A percentile compares a stretch with the other conserved stretches of the same genome.
Conservation (phyloP, 495 filamentous ascomycete genomes). For the Neurospora sp. region DNA sequence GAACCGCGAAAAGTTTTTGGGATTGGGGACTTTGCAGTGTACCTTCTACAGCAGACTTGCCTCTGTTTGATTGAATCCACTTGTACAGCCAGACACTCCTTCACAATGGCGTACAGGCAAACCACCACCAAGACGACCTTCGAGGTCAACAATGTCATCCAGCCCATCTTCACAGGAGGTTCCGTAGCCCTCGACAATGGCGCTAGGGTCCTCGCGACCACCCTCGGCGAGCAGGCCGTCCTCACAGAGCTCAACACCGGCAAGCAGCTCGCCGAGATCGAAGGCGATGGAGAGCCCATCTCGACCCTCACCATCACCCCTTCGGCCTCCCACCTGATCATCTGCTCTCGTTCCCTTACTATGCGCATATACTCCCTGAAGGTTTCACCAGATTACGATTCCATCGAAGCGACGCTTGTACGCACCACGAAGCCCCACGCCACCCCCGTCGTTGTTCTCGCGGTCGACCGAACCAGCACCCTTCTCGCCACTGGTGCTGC, state of each 20-base stretch:
- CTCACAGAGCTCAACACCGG: slow-evolving; percentile 80
- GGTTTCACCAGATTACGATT: slow-evolving; percentile 40
- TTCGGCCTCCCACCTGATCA: slow-evolving; percentile 72
- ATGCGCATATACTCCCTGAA: slow-evolving; percentile 82
- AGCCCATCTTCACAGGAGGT: slow-evolving; percentile 90
- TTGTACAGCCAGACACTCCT: neutral
- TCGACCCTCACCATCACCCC: slow-evolving; percentile 83
- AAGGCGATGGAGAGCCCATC: slow-evolving; percentile 90
- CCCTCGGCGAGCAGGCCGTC: slow-evolving; percentile 78
- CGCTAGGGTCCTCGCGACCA: slow-evolving; percentile 76
- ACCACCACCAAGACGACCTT: slow-evolving; percentile 68
- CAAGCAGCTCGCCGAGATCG: slow-evolving; percentile 70
- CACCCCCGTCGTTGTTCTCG: slow-evolving; percentile 74
- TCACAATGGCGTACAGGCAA: slow-evolving; percentile 39
- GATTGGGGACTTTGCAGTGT: neutral
- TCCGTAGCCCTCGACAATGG: slow-evolving; percentile 71
- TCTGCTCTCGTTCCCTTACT: slow-evolving; percentile 86
- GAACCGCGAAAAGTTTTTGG: slow-evolving; percentile 10
- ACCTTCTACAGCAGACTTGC: neutral
- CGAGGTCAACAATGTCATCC: slow-evolving; percentile 66
- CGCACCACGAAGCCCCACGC: slow-evolving; percentile 84
- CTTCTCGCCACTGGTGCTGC: slow-evolving; percentile 84
- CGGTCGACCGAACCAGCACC: slow-evolving; percentile 77
- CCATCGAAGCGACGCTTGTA: slow-evolving; percentile 55
- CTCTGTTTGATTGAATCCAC: neutral